Conservation (phyloP, 2,329 filamentous ascomycete species). For the Thermoascus crustaceus region DNA sequence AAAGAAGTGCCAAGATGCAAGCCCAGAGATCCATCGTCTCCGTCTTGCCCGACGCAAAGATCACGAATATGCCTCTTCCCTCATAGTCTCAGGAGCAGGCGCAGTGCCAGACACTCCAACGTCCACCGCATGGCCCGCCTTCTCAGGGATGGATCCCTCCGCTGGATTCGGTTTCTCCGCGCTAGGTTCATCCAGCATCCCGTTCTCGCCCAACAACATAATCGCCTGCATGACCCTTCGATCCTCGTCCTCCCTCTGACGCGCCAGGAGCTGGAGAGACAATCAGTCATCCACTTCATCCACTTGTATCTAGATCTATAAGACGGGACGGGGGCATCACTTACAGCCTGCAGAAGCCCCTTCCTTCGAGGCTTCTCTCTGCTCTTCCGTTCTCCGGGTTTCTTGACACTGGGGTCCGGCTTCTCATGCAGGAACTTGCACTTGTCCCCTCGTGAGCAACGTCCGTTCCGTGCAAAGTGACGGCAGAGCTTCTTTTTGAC, state of each 20-base stretch:
- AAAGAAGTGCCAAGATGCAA: no score
- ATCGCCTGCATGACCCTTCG: constrained; percentile 36
- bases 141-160: no score
- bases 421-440: constrained; percentile 38
- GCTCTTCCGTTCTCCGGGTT: constrained; percentile 20
- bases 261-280: constrained; percentile 29
- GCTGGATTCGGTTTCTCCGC: background rate
- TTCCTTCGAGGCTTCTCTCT: constrained; percentile 20
- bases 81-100: no score
- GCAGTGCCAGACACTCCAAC: no score
- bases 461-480: constrained; percentile 33
- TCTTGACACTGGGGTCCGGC: constrained; percentile 20
- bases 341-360: constrained; percentile 37
- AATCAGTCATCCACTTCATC: background rate
- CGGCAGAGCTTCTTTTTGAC: constrained; percentile 27
- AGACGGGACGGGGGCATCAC: constrained; percentile 11
- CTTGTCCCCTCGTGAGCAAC: constrained; percentile 33
- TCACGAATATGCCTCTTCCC: no score
- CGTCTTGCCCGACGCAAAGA: no score
- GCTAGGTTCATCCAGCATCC: constrained; percentile 25
- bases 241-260: constrained; percentile 36
- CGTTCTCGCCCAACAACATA: constrained; percentile 33
- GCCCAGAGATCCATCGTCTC: no score
- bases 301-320: constrained; percentile 5
- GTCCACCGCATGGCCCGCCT: no score